phyloP scores from a whole-genome alignment of 495 filamentous ascomycete genomes.

The Tuber magnatum region DNA sequence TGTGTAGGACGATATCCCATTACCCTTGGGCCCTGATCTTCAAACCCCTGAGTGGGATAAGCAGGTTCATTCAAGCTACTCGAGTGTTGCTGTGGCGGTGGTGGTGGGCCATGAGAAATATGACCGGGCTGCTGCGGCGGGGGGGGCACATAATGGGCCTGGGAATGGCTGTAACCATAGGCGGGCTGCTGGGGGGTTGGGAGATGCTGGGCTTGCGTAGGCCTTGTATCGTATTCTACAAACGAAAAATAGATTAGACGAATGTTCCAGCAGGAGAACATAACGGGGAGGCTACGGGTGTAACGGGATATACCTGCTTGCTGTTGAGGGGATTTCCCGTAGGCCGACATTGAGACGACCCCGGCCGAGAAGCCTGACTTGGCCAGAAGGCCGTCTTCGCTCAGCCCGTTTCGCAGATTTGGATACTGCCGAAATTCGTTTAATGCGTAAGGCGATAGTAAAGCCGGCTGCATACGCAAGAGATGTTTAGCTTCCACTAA shows the following conservation, averaged over 20 bases:
- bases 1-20: constrained; percentile 58
- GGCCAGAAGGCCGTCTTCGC: constrained; percentile 46
- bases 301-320: constrained; percentile 45
- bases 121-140: constrained; percentile 29
- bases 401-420: constrained; percentile 32
- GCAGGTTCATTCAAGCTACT: constrained; percentile 34
- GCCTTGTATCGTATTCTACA: constrained; percentile 48
- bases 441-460: constrained; percentile 18
- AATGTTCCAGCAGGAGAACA: neutral
- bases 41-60: constrained; percentile 43
- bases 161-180: constrained; percentile 37
- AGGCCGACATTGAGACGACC: constrained; percentile 52
- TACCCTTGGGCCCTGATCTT: constrained; percentile 56
- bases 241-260: constrained; percentile 18
- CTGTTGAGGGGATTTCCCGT: constrained; percentile 49
- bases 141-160: constrained; percentile 33
- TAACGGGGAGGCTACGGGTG: constrained; percentile 16
- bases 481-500: constrained; percentile 18
- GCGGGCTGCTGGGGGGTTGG: constrained; percentile 38
- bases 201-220: constrained; percentile 43
- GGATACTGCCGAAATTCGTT: constrained; percentile 35
- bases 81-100: constrained; percentile 33
- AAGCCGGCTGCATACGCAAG: constrained; percentile 19
- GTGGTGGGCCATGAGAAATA: constrained; percentile 25
- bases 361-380: constrained; percentile 43